Base-by-base conservation (phyloP, 2,329 filamentous ascomycete species). In the Gremmenia infestans region DNA sequence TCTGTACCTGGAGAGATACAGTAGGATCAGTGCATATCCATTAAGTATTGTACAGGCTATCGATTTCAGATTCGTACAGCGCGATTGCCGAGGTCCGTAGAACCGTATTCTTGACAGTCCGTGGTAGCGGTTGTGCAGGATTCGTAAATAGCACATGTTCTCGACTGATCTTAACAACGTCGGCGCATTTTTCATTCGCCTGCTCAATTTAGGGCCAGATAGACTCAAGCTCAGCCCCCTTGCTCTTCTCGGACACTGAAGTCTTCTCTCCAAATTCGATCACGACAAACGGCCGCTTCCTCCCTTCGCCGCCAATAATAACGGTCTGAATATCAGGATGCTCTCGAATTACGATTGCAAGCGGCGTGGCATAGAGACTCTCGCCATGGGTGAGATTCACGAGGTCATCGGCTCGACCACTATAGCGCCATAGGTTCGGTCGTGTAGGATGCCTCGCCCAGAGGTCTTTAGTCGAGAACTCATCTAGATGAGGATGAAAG, bases 81-180 rank as follows among this genome's bases (percentile, higher is more conserved):
- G 60, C 52, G 5, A 72, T 14, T 5, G 67, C 68, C 23, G 54
- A 48, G 8, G 51, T 53, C 25, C 71, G 59, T 53, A 71, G 69
- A 2, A 72, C 55, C 1, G 71, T 73, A 0, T 71, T 71, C 52
- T 74, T 74, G 0, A 60, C 62, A 6, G 70, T 64, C 32, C 69
- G 65, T 1, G 63, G 59, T 50, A 73, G 64, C 0, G 72, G 70
- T 60, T 69, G 71, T 0, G 59, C 61, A 0, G 64, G 46, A 11
- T 60, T 53, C 0, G 67, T 63, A n/a, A 73, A 67, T 1, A 64
- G 28, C 12, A 73, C 67, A 40, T 63, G 59, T 1, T 54, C 54
- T 50, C 65, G 64, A 1, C 54, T 19, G 7, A 72, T 59, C 23
- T 64, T 59, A 1, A 64, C 70, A 59, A 70, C 64, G 4, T 62